Evolutionary conservation across 352 stramenopile genomes (phyloP).

Genomic region (Discostella stelligera): DNA sequence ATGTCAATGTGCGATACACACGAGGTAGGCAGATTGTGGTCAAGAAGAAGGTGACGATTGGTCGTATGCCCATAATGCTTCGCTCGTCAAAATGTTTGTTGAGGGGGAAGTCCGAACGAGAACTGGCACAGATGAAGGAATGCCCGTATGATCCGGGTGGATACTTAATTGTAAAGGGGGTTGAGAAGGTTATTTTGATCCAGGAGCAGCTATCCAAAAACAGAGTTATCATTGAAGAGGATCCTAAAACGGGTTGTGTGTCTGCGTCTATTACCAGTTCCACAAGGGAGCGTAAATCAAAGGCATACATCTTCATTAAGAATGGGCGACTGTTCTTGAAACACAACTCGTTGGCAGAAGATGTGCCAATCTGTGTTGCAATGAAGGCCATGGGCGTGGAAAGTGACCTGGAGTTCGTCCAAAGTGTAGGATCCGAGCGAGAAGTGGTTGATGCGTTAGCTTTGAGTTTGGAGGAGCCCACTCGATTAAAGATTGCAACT

Average conservation of each 20-base stretch:
- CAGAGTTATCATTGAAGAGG: constrained; percentile 98
- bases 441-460: constrained; percentile 93
- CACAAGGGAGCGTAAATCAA: constrained; percentile 97
- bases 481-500: constrained; percentile 93
- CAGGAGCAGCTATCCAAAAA: constrained; percentile 99
- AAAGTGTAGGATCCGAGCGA: constrained; percentile 89
- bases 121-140: constrained; percentile 96
- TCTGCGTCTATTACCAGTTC: constrained; percentile 93
- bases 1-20: constrained; percentile 98
- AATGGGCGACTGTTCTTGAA: constrained; percentile 95
- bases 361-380: constrained; percentile 96
- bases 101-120: constrained; percentile 89
- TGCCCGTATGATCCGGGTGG: constrained; percentile 98
- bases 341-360: constrained; percentile 96
- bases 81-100: constrained; percentile 95
- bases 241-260: constrained; percentile 79
- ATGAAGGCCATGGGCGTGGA: constrained; percentile 98
- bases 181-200: constrained; percentile 99
- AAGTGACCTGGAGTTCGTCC: constrained; percentile 98
- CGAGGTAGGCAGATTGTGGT: constrained; percentile 96
- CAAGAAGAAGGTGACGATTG: constrained; percentile 92
- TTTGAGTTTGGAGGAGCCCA: constrained; percentile 93
- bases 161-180: constrained; percentile 99
- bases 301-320: constrained; percentile 96
- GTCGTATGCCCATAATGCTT: constrained; percentile 92